These are phyloP conservation scores for Mortierella sp. DNA, from an alignment of 371 early-diverging fungal genomes.

Conservation along the genomic window DNA sequence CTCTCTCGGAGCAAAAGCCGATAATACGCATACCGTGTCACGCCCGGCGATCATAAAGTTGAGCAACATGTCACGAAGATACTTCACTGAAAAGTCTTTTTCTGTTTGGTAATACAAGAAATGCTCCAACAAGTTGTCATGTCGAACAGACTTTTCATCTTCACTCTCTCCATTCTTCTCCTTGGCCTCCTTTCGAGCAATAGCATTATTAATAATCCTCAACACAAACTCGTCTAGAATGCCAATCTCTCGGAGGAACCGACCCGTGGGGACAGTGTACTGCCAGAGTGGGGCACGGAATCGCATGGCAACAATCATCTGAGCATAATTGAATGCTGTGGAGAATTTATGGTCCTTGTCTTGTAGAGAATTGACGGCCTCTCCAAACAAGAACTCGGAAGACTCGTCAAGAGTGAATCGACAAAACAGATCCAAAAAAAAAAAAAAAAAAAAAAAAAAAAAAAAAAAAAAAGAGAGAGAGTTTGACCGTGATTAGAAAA, in stretches of 20 bases:
- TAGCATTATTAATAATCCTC: not conserved
- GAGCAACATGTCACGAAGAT: conserved; percentile 3
- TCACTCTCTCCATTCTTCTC: not conserved
- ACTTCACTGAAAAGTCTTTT: not conserved
- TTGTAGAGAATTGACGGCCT: conserved; percentile 32
- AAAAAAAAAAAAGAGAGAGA: too few relatives aligned
- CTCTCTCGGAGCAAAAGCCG: too few relatives aligned
- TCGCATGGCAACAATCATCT: conserved; percentile 39
- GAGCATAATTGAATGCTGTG: conserved; percentile 42
- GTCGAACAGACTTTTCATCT: not conserved
- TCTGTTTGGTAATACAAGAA: not conserved
- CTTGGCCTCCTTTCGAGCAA: not conserved
- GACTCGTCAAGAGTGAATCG: conserved; percentile 43
- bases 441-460: too few relatives aligned
- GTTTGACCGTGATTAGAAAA: too few relatives aligned
- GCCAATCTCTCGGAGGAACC: conserved; percentile 21
- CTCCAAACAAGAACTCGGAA: conserved; percentile 49
- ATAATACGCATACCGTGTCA: not conserved
- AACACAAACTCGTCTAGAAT: conserved; percentile 43
- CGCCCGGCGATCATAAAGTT: conserved; percentile 5
- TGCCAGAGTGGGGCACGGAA: conserved; percentile 49
- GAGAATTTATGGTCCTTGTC: conserved; percentile 27
- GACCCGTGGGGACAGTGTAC: conserved; percentile 20
- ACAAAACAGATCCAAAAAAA: conserved; percentile 26
- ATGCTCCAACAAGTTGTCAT: conserved; percentile 1